A percentile compares a stretch with the other conserved stretches of the same genome.
Conservation (phyloP, 2,329 filamentous ascomycete species). For the Fusarium fracticaudum region DNA sequence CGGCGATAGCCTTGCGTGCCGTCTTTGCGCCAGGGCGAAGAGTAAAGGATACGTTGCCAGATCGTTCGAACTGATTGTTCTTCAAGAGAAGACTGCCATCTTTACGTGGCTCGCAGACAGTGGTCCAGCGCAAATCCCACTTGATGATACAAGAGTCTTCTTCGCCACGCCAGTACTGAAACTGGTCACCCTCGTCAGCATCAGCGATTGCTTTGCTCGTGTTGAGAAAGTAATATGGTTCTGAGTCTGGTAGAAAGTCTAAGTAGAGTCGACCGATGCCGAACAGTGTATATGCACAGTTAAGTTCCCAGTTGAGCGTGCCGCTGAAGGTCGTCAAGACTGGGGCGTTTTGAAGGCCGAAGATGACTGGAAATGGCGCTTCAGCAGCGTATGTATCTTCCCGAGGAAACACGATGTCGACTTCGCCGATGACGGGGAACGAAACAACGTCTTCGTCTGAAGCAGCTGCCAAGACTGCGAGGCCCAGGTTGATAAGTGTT, state of each 20-base stretch:
- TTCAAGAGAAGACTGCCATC: constrained; percentile 18
- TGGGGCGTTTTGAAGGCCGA: constrained; percentile 25
- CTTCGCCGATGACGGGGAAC: constrained; percentile 21
- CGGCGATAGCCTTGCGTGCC: constrained; percentile 1
- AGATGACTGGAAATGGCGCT: constrained; percentile 25
- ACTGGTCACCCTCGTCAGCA: constrained; percentile 17
- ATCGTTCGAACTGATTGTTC: constrained; percentile 10
- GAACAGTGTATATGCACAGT: constrained; percentile 13
- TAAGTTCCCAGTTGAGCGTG: constrained; percentile 16
- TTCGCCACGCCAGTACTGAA: constrained; percentile 16
- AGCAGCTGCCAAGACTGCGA: not conserved
- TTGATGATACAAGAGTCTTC: constrained; percentile 14
- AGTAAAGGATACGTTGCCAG: constrained; percentile 7
- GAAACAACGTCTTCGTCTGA: constrained; percentile 1
- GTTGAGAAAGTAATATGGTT: constrained; percentile 25
- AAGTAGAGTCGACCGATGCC: constrained; percentile 14
- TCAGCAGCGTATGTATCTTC: constrained; percentile 27
- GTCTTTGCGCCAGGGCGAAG: constrained; percentile 12
- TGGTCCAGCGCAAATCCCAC: constrained; percentile 21
- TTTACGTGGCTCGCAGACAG: constrained; percentile 6
- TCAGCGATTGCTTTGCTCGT: constrained; percentile 12
- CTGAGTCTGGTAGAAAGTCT: not conserved
- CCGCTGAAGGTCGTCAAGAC: constrained; percentile 17
- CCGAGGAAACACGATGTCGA: constrained; percentile 23
- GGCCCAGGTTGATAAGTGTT: not conserved